Percentiles rank a stretch among this genome's conserved stretches.
phyloP scores from a whole-genome alignment of 169 alveolate genomes.

The Cryptosporidium sp. region DNA sequence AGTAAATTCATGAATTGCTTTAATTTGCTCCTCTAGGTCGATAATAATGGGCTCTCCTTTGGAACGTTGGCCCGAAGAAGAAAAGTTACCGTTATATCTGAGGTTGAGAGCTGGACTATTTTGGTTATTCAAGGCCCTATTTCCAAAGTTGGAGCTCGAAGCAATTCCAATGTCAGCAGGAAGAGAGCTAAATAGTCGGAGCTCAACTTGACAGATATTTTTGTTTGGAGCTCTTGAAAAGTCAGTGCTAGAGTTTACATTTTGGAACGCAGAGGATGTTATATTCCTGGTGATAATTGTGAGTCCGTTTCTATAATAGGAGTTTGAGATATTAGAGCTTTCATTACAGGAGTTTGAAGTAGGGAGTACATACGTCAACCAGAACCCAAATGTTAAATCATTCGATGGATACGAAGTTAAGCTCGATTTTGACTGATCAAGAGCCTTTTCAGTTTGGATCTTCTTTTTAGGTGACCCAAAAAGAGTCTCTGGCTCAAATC shows the following conservation, averaged over 20 bases:
- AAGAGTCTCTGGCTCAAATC: background rate
- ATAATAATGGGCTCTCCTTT: constrained; percentile 60
- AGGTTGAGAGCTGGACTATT: constrained; percentile 7
- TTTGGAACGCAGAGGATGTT: background rate
- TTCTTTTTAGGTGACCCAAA: constrained; percentile 12
- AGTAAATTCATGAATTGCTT: constrained; percentile 32
- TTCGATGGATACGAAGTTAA: background rate
- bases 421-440: background rate
- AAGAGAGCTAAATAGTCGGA: constrained; percentile 46
- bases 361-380: constrained; percentile 56
- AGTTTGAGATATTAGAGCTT: background rate
- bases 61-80: background rate
- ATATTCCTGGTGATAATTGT: constrained; percentile 45
- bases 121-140: background rate
- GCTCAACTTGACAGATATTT: constrained; percentile 30
- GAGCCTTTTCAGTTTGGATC: background rate
- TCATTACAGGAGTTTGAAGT: background rate
- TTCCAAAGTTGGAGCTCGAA: constrained; percentile 8
- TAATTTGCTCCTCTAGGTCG: constrained; percentile 44
- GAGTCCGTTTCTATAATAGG: constrained; percentile 58
- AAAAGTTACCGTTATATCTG: constrained; percentile 53
- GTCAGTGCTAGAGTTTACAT: constrained; percentile 3
- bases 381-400: constrained; percentile 33
- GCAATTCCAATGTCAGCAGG: constrained; percentile 44
- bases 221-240: constrained; percentile 10